Percentiles rank a stretch among this genome's conserved stretches.
Evolutionary conservation across 2,329 filamentous ascomycete species (phyloP).

Genomic region (Verticillium albo-atrum): DNA sequence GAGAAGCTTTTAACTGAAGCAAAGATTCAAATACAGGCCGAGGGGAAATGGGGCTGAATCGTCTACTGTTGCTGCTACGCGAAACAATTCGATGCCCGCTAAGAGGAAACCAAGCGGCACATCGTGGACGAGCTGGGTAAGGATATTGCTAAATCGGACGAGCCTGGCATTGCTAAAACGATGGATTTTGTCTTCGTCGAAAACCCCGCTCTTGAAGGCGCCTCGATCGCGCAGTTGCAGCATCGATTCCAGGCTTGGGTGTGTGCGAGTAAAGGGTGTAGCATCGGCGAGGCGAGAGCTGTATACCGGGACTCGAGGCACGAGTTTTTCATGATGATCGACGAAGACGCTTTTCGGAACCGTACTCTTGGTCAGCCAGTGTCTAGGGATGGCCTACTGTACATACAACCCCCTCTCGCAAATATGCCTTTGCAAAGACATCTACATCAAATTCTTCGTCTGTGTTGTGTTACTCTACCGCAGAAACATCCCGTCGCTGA

Average conservation of each 20-base stretch:
- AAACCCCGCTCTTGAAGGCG: constrained; percentile 12
- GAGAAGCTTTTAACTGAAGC: background rate
- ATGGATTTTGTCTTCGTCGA: constrained; percentile 13
- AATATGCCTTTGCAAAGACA: no score
- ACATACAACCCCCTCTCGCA: no score
- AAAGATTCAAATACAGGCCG: background rate
- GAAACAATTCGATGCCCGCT: background rate
- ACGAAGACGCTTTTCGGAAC: background rate
- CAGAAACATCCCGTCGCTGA: no score
- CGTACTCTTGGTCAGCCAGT: no score
- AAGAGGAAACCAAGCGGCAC: background rate
- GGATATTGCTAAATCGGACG: constrained; percentile 5
- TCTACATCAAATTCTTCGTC: no score
- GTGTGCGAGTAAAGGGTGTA: background rate
- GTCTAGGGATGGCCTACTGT: no score
- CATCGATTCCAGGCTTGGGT: constrained; percentile 9
- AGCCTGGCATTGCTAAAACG: constrained; percentile 5
- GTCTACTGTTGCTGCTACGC: background rate
- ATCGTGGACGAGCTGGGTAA: background rate
- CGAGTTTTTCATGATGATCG: constrained; percentile 10
- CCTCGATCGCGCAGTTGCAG: constrained; percentile 8
- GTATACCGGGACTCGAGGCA: constrained; percentile 5
- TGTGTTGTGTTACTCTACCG: no score
- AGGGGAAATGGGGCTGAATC: background rate
- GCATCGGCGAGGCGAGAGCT: background rate